phyloP scores from a whole-genome alignment of 176 grass and related monocot genomes.

The Thalia dealbata region DNA sequence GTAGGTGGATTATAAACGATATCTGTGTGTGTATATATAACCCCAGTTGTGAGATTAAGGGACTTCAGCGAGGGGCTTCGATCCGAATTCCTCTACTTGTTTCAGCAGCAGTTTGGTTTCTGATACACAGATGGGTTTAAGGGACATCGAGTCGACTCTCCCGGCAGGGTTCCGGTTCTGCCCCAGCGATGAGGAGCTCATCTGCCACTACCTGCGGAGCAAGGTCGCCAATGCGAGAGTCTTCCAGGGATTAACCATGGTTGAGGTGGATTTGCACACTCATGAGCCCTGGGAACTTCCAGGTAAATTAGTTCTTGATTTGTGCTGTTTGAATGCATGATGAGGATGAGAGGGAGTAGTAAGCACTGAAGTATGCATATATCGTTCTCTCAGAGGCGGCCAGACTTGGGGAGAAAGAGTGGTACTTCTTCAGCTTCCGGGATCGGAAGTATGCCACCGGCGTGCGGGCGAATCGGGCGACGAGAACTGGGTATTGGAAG shows the following conservation, averaged over 20 bases:
- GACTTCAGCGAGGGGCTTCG: too few species aligned
- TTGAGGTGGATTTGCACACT: conserved; percentile 28
- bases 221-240: conserved; percentile 19
- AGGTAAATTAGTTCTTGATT: background rate
- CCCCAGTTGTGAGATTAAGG: too few species aligned
- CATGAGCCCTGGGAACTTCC: conserved; percentile 28
- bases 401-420: conserved; percentile 63
- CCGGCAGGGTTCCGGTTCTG: conserved; percentile 23
- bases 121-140: conserved; percentile 13
- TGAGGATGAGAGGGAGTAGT: too few species aligned
- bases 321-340: too few species aligned
- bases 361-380: too few species aligned
- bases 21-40: background rate
- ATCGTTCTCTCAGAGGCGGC: conserved; percentile 34
- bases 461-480: conserved; percentile 62
- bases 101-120: background rate
- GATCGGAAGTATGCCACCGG: conserved; percentile 85
- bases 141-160: conserved; percentile 15
- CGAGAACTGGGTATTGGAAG: conserved; percentile 77
- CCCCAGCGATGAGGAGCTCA: conserved; percentile 23
- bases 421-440: conserved; percentile 90
- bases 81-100: too few species aligned
- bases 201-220: conserved; percentile 21
- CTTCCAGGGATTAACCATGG: conserved; percentile 15
- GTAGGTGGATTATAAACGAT: background rate